Evolutionary conservation across 176 grass and related monocot species (phyloP), one percentile per base, ranked within the genome.

Genomic region (Bromus sterilis): DNA sequence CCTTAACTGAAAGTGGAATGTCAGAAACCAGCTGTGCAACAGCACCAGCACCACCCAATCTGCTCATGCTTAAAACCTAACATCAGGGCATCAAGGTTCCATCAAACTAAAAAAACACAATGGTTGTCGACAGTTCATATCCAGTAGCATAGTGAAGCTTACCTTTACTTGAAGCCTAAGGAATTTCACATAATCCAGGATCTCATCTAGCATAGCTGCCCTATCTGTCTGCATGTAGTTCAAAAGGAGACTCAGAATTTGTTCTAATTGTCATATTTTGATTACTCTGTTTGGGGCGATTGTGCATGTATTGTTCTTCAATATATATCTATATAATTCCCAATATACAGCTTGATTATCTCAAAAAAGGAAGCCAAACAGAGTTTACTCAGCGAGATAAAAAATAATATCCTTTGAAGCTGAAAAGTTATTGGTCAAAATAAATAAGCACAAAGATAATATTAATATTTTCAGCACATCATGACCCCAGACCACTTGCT

Each of bases 101-200:
- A 62, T 80, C 71, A 82, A 78, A 82, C 65, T 71, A 65, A 41
- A 65, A 41, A 65, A 86, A 31, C n/a, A 82, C 35, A 78, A 21
- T 11, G 4, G 43, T 56, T 4, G 33, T 72, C 35, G 35, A 11
- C 44, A 56, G 48, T 41, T 78, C 23, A 46, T 32, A 86, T 18
- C 63, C 53, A 79, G 70, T 23, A 76, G 68, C 30, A 80, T 71
- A 77, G 16, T 25, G 35, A 75, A 58, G 57, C 55, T 56, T 80
- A 99, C 97, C 97, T 99, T 99, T 37, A 98, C 95, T 95, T 98
- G 95, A 80, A 98, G 92, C 82, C 93, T 98, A 84, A 98, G 86
- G 80, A 98, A 98, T 82, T 93, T 95, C 35, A 98, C 95, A 84
- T 98, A 98, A 75, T 95, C 92, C 20, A 98, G 85, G 72, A 98